Evolutionary conservation across 2,329 filamentous ascomycete genomes (phyloP).

Genomic region (Colletotrichum scovillei): DNA sequence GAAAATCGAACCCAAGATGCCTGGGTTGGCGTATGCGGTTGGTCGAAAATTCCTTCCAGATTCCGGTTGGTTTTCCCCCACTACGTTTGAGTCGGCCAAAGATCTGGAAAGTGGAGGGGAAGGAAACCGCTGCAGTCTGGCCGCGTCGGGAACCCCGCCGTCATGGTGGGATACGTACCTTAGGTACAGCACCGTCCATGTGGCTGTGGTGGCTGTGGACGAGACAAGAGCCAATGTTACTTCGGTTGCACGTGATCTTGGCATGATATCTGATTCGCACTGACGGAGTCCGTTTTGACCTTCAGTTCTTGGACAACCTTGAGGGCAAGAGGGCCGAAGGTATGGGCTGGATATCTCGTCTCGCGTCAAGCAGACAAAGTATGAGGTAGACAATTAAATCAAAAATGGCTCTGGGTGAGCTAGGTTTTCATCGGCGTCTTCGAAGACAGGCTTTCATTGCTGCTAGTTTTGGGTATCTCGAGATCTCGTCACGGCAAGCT

Average conservation of each 20-base stretch:
- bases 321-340: background rate
- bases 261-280: too few relatives aligned
- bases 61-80: background rate
- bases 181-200: background rate
- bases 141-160: background rate
- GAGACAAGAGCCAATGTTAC: too few relatives aligned
- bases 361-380: background rate
- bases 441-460: background rate
- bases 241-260: too few relatives aligned
- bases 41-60: constrained; percentile 9
- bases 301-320: background rate
- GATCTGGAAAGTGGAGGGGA: background rate
- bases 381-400: background rate
- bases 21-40: background rate
- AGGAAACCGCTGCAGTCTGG: background rate
- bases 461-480: constrained; percentile 7
- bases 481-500: background rate
- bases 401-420: background rate
- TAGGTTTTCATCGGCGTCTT: background rate
- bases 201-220: background rate
- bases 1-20: constrained; percentile 21
- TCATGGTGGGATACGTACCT: background rate
- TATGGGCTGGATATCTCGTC: background rate
- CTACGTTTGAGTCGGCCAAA: background rate
- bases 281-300: too few relatives aligned